Conservation (phyloP, 192 early-diverging fungal species). For the Coemansia biformis region DNA sequence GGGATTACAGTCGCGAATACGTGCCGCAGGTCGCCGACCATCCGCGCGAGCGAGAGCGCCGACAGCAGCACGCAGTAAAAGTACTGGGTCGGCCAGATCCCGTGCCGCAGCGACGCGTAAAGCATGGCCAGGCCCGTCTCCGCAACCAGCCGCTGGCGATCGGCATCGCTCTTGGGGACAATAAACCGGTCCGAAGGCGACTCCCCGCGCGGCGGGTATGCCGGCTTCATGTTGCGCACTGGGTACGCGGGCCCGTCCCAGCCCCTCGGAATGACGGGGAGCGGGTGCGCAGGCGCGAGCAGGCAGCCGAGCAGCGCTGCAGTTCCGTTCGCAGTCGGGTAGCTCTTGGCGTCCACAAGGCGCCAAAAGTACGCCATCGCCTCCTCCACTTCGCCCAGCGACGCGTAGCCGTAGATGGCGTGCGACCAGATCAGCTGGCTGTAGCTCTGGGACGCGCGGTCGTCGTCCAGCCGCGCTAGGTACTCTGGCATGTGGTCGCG, state of each 20-base stretch:
- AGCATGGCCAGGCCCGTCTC: conserved; percentile 37
- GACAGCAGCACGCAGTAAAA: conserved; percentile 27
- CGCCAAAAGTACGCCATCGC: conserved; percentile 25
- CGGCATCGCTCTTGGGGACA: conserved; percentile 1
- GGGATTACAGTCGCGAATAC: conserved; percentile 36
- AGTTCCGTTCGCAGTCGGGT: conserved; percentile 15
- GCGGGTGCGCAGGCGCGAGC: not conserved
- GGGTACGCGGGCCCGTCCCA: conserved; percentile 1
- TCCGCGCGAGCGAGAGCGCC: conserved; percentile 14
- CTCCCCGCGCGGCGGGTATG: conserved; percentile 25
- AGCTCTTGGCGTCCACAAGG: conserved; percentile 18
- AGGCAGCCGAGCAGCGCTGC: conserved; percentile 16
- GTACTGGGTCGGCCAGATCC: conserved; percentile 19
- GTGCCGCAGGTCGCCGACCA: conserved; percentile 13
- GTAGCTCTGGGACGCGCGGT: not conserved
- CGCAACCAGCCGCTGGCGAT: conserved; percentile 21
- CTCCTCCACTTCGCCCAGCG: conserved; percentile 24
- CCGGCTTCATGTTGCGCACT: conserved; percentile 21
- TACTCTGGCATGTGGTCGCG: conserved; percentile 27
- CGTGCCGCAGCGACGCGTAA: conserved; percentile 18
- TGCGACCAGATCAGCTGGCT: conserved; percentile 21
- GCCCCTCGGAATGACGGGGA: conserved; percentile 20
- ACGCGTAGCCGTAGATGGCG: conserved; percentile 11
- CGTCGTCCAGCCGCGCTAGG: conserved; percentile 8
- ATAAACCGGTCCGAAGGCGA: conserved; percentile 17